Base-by-base conservation (phyloP, 192 early-diverging fungal genomes). In the Mortierella hygrophila region DNA sequence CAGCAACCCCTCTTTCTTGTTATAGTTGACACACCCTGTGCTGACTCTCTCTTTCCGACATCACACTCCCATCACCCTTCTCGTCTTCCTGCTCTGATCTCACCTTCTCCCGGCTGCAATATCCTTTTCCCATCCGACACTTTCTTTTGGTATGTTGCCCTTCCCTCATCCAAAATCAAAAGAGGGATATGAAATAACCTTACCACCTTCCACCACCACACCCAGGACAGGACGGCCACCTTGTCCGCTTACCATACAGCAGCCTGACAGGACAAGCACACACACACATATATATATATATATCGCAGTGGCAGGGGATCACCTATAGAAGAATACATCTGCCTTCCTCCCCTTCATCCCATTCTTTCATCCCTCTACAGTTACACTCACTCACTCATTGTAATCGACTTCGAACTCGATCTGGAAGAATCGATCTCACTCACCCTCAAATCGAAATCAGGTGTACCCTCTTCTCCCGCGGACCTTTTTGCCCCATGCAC, bases 381-480 rank as follows among this genome's bases (percentile, higher is more conserved):
- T 15, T 29, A 11, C 26, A 23, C 60, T 29, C 23, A 23, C 2
- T 60, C 26, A 32, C 60, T 29, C 29, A 26, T 4, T 11, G 3
- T 29, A 26, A n/a, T 52, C 16, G 16, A 60, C n/a, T 0, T 4
- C 7, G 23, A 32, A 72, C 71, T 41, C 46, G 44, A 72, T 72
- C 71, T 72, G 71, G 71, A 72, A 72, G 71, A 72, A 46, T 72
- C 71, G n/a, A 72, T 72, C 71, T 46, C 46, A 18, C 42, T 10
- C 6, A 40, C 38, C 11, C 71, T 29, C 6, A 72, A n/a, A n/a
- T n/a, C 71, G 32, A 20, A 21, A 46, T 3, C 7, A 72, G 29
- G 35, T 26, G 68, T n/a, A 29, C 32, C 68, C 68, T 70, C 60
- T 32, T 65, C 60, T 65, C 29, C 60, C 60, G 60, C 60, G 60